Evolutionary conservation across 129 eudicot species (phyloP), one percentile per base, ranked within the genome.

Genomic region (Chrysanthemum lavandulifolium): DNA sequence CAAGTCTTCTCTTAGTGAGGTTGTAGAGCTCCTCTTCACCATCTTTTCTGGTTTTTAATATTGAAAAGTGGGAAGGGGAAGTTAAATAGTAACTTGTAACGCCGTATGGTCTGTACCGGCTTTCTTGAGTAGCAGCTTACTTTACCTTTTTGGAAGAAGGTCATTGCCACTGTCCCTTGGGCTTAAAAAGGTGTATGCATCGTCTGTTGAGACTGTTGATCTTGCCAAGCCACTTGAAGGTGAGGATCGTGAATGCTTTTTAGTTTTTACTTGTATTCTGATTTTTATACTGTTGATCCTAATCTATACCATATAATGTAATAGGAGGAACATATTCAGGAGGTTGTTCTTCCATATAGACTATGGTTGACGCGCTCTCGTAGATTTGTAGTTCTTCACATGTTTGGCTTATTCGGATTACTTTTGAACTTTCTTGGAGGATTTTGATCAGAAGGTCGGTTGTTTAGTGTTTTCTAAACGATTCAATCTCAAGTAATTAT

Each of bases 211-310:
- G 78, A 79, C 29, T 40, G 51, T 66, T 78, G 87, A 82, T 73
- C 86, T 19, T 43, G 60, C 69, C 84, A 69, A 80, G 85, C 82
- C 82, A 77, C 81, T 68, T 73, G 76, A 73, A 82, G 97, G 97
- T 87, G 58, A 82, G 74, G 7, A 13, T 52, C 61, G 61, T 31
- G 40, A 10, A 62, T 65, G 11, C 4, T 18, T 15, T 62, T 19
- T 19, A 19, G 21, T 19, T 19, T 19, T 15, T 12, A 43, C 29
- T 13, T 23, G 11, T 15, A 16, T 23, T 2, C 29, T 71, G 11
- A 13, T 25, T 47, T n/a, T 5, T 13, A 33, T 3, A 5, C 73
- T 36, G 16, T 53, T 54, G 13, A 43, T 60, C 1, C 57, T 73
- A 10, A 76, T 9, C 0, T 67, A 18, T 23, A 2, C 43, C 19